phyloP scores from a whole-genome alignment of 2,329 filamentous ascomycete genomes.

The Colletotrichum ledebouriae region DNA sequence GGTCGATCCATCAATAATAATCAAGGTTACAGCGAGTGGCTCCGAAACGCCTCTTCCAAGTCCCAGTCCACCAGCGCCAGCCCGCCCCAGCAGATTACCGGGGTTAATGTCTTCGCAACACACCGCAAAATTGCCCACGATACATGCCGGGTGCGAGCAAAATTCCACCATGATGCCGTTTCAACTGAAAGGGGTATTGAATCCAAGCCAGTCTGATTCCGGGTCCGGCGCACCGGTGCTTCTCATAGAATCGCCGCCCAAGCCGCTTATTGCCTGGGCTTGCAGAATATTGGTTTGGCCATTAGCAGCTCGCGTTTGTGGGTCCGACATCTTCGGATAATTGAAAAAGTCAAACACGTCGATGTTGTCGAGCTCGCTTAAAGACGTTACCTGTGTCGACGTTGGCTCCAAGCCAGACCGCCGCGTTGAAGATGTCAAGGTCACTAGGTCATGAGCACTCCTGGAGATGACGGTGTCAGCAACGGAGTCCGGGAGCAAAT shows the following conservation, averaged over 20 bases:
- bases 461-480: slow-evolving; percentile 44
- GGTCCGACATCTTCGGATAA: slow-evolving; percentile 52
- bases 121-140: slow-evolving; percentile 5
- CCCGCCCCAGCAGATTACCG: background rate
- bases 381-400: slow-evolving; percentile 54
- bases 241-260: slow-evolving; percentile 44
- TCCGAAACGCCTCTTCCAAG: slow-evolving; percentile 34
- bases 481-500: slow-evolving; percentile 11
- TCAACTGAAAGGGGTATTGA: slow-evolving; percentile 41
- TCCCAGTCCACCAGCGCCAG: slow-evolving; percentile 28
- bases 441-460: slow-evolving; percentile 56
- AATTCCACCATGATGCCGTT: background rate
- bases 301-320: slow-evolving; percentile 30
- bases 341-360: slow-evolving; percentile 63
- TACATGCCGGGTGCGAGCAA: background rate
- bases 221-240: slow-evolving; percentile 48
- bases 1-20: slow-evolving; percentile 13
- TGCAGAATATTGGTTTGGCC: slow-evolving; percentile 47
- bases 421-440: slow-evolving; percentile 52
- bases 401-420: slow-evolving; percentile 55
- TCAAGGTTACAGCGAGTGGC: slow-evolving; percentile 26
- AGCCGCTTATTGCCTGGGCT: slow-evolving; percentile 45
- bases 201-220: slow-evolving; percentile 51
- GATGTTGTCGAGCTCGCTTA: slow-evolving; percentile 58
- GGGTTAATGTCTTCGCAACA: slow-evolving; percentile 4